Evolutionary conservation across 495 filamentous ascomycete genomes (phyloP).

Genomic region (Aspergillus avenaceus): DNA sequence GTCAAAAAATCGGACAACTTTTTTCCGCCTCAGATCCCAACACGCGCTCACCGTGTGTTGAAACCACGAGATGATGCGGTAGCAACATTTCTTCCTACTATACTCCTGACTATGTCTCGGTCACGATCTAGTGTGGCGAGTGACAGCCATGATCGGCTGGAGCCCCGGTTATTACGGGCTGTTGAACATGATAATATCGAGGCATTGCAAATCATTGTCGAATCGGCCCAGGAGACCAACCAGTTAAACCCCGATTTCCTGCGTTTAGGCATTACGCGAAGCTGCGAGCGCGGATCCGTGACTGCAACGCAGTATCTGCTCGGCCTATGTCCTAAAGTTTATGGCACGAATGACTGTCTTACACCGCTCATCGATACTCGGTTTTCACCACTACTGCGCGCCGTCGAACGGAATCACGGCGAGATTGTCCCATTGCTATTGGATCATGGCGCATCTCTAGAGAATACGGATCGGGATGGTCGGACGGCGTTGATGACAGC

Average conservation of each 20-base stretch:
- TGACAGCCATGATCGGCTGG: slow-evolving; percentile 44
- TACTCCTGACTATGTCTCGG: slow-evolving; percentile 21
- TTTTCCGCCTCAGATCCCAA: background rate
- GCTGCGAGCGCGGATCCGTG: slow-evolving; percentile 43
- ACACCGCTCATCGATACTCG: slow-evolving; percentile 18
- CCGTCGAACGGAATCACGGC: slow-evolving; percentile 48
- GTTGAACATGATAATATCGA: slow-evolving; percentile 41
- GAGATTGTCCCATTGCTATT: slow-evolving; percentile 43
- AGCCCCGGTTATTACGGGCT: slow-evolving; percentile 50
- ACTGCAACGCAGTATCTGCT: slow-evolving; percentile 44
- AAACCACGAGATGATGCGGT: background rate
- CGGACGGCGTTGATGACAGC: slow-evolving; percentile 57
- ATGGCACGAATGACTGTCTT: slow-evolving; percentile 9
- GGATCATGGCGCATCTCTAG: slow-evolving; percentile 35
- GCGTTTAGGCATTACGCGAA: slow-evolving; percentile 47
- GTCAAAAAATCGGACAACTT: background rate
- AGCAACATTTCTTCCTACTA: background rate
- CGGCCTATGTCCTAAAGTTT: slow-evolving; percentile 39
- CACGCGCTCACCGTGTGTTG: background rate
- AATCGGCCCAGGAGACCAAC: slow-evolving; percentile 33
- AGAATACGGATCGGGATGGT: slow-evolving; percentile 43
- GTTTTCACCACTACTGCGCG: slow-evolving; percentile 43
- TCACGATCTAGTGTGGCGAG: slow-evolving; percentile 39
- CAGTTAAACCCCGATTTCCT: slow-evolving; percentile 49
- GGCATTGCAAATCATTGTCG: slow-evolving; percentile 32